These are phyloP conservation scores for Wickerhamiella allomyrinae DNA, from an alignment of 805 yeast genomes.

Conservation along the genomic window DNA sequence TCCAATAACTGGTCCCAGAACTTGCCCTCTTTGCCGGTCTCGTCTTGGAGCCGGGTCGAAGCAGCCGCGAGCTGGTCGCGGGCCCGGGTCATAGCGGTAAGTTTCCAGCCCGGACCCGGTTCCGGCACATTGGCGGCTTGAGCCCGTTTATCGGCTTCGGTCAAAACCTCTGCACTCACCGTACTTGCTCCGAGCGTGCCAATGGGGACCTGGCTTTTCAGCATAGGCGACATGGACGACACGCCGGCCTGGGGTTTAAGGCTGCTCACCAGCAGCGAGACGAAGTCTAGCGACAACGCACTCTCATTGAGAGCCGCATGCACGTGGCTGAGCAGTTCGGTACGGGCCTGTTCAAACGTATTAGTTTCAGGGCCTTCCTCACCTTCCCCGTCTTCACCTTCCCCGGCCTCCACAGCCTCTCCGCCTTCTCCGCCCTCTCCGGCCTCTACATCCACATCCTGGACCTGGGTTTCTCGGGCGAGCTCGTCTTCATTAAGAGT, in stretches of 20 bases:
- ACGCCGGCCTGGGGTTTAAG: conserved; percentile 76
- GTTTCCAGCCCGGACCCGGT: conserved; percentile 73
- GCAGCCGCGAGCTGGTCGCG: conserved; percentile 38
- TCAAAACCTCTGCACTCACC: conserved; percentile 7
- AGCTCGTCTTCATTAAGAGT: conserved; percentile 44
- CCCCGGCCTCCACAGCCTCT: background rate
- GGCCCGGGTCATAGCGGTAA: conserved; percentile 48
- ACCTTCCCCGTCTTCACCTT: background rate
- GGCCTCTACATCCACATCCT: conserved; percentile 7
- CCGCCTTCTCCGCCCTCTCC: conserved; percentile 19
- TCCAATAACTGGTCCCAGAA: conserved; percentile 48
- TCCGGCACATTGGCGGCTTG: conserved; percentile 22
- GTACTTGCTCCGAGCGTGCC: conserved; percentile 24
- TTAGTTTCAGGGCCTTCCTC: conserved; percentile 1
- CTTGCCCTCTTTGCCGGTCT: conserved; percentile 43
- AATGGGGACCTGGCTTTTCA: conserved; percentile 15
- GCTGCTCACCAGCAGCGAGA: conserved; percentile 67
- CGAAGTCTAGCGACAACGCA: conserved; percentile 73
- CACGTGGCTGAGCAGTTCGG: conserved; percentile 16
- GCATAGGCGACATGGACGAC: conserved; percentile 48
- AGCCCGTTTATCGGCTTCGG: conserved; percentile 10
- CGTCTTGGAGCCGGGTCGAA: conserved; percentile 36
- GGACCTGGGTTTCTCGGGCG: conserved; percentile 29
- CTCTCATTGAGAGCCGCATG: conserved; percentile 72
- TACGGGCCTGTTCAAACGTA: conserved; percentile 17